Evolutionary conservation across 108 stramenopile genomes (phyloP).

Genomic region (Pseudonitzschia delicatissima): DNA sequence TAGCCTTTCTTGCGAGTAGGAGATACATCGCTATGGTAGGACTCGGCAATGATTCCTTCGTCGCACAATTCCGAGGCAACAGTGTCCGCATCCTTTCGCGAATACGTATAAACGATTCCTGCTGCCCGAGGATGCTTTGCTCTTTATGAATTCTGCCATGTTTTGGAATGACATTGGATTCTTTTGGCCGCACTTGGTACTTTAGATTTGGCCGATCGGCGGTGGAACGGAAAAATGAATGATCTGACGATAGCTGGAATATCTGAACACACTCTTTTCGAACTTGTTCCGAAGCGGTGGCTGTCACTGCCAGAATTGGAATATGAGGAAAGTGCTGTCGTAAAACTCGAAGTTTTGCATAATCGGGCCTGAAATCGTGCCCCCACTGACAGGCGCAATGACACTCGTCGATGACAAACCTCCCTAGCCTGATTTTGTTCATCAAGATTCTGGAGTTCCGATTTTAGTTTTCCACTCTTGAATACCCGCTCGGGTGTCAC

Average conservation of each 20-base stretch:
- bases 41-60: slow-evolving; percentile 76
- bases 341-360: slow-evolving; percentile 87
- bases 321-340: slow-evolving; percentile 71
- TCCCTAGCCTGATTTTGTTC: slow-evolving; percentile 62
- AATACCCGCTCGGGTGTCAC: slow-evolving; percentile 93
- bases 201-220: slow-evolving; percentile 92
- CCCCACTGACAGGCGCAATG: slow-evolving; percentile 78
- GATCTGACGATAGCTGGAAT: slow-evolving; percentile 55
- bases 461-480: slow-evolving; percentile 45
- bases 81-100: slow-evolving; percentile 84
- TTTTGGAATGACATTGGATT: slow-evolving; percentile 67
- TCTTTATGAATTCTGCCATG: slow-evolving; percentile 72
- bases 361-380: slow-evolving; percentile 92
- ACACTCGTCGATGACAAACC: slow-evolving; percentile 93
- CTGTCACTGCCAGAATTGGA: slow-evolving; percentile 75
- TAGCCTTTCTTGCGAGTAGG: slow-evolving; percentile 42
- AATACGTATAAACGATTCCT: slow-evolving; percentile 92
- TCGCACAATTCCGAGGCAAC: slow-evolving; percentile 64
- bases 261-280: slow-evolving; percentile 82
- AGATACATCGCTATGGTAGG: slow-evolving; percentile 72
- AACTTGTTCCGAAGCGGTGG: slow-evolving; percentile 77
- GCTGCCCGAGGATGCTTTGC: slow-evolving; percentile 52
- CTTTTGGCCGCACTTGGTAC: slow-evolving; percentile 70
- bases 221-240: slow-evolving; percentile 70
- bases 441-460: slow-evolving; percentile 67